A percentile compares a stretch with the other conserved stretches of the same genome.
phyloP scores from a whole-genome alignment of 805 yeast genomes.

The Kuraishia hungarica region DNA sequence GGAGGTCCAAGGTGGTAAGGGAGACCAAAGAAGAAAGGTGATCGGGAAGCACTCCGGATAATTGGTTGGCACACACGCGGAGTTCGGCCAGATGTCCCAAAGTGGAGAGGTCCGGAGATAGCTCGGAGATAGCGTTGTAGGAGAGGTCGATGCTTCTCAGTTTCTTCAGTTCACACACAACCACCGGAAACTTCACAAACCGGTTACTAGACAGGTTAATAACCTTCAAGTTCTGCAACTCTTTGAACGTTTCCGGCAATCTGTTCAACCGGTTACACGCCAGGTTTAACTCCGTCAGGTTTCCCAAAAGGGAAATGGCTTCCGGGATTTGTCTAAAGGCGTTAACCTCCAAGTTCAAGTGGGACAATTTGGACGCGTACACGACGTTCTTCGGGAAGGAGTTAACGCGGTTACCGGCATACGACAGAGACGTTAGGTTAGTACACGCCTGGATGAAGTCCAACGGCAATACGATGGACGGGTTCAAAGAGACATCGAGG shows the following conservation, averaged over 20 bases:
- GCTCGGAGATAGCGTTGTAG: constrained; percentile 55
- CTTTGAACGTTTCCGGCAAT: constrained; percentile 55
- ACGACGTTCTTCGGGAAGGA: constrained; percentile 67
- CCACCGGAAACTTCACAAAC: constrained; percentile 54
- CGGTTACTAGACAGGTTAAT: constrained; percentile 78
- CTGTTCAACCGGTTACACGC: constrained; percentile 66
- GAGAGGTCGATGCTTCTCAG: constrained; percentile 70
- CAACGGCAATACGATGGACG: constrained; percentile 73
- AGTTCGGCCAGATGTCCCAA: constrained; percentile 57
- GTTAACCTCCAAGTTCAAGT: constrained; percentile 72
- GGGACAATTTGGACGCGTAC: constrained; percentile 57
- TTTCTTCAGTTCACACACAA: constrained; percentile 48
- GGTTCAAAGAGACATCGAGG: constrained; percentile 79
- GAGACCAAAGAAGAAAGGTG: constrained; percentile 43
- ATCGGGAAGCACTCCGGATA: constrained; percentile 42
- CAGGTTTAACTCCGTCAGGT: constrained; percentile 51
- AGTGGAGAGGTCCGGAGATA: constrained; percentile 57
- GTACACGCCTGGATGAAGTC: constrained; percentile 80
- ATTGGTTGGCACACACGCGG: constrained; percentile 65
- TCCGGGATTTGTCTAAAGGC: constrained; percentile 57
- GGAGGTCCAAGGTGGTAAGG: constrained; percentile 65
- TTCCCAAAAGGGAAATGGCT: constrained; percentile 42
- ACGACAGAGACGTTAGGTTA: constrained; percentile 57
- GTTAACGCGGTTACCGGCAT: constrained; percentile 65
- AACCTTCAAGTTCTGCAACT: constrained; percentile 41